A percentile compares a stretch with the other conserved stretches of the same genome.
Conservation (phyloP, 1,139 yeast genomes). For the Lodderomyces oxycetoniae region DNA sequence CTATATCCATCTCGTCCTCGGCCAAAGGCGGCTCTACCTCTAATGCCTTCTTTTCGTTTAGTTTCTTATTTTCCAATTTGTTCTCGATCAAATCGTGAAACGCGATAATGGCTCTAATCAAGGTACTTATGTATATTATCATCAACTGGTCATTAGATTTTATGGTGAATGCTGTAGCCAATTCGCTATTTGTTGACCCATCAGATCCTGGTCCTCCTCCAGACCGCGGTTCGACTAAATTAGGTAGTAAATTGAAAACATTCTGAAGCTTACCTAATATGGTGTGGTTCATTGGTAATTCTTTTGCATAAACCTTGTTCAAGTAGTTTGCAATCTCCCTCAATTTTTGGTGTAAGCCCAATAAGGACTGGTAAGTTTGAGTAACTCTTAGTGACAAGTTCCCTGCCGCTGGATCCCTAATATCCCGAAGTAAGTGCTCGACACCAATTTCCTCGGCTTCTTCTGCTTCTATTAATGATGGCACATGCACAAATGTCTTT, state of each 20-base stretch:
- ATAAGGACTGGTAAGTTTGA: constrained; percentile 80
- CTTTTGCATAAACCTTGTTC: constrained; percentile 64
- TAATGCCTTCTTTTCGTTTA: constrained; percentile 33
- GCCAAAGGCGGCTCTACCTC: constrained; percentile 8
- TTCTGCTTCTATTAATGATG: constrained; percentile 91
- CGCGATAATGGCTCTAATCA: constrained; percentile 92
- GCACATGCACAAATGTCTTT: constrained; percentile 88
- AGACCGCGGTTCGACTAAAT: constrained; percentile 38
- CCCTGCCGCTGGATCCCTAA: constrained; percentile 96
- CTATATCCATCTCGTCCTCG: constrained; percentile 9
- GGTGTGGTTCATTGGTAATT: constrained; percentile 83
- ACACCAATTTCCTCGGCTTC: constrained; percentile 99
- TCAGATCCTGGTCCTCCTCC: constrained; percentile 15
- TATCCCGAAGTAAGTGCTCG: constrained; percentile 90
- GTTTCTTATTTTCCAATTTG: constrained; percentile 75
- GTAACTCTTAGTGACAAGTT: constrained; percentile 82
- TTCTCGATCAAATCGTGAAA: constrained; percentile 96
- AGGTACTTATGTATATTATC: constrained; percentile 84
- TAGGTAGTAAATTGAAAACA: constrained; percentile 89
- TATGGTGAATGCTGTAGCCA: constrained; percentile 77
- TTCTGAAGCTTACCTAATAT: constrained; percentile 92
- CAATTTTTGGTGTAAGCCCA: constrained; percentile 79
- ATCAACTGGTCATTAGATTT: constrained; percentile 95
- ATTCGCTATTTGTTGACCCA: constrained; percentile 35
- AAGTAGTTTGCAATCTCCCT: constrained; percentile 76